These are phyloP conservation scores for Diaporthe sp. DNA, from an alignment of 2,329 filamentous ascomycete genomes.

Conservation along the genomic window DNA sequence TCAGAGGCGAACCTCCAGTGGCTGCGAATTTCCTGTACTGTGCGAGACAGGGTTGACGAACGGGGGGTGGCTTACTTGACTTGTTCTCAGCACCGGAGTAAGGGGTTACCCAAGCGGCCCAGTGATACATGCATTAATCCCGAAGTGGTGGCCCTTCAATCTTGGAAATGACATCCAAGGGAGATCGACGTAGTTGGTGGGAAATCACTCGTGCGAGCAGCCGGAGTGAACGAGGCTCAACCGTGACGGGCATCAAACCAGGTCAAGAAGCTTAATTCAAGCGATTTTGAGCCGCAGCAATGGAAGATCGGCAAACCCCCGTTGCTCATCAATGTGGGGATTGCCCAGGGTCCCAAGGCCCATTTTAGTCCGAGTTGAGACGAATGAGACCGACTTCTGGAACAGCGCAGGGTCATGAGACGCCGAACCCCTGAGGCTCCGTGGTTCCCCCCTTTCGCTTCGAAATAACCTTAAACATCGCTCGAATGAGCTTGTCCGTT, in stretches of 20 bases:
- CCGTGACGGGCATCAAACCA: conserved; percentile 14
- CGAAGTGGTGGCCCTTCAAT: neutral
- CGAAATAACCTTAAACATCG: conserved; percentile 23
- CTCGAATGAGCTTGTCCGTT: conserved; percentile 8
- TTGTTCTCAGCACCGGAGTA: neutral
- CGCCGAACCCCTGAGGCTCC: conserved; percentile 9
- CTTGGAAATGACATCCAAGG: neutral
- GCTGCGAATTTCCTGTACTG: neutral
- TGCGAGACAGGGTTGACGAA: neutral
- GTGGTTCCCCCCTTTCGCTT: neutral
- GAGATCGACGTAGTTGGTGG: conserved; percentile 14
- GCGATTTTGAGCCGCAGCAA: conserved; percentile 7
- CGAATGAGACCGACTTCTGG: conserved; percentile 15
- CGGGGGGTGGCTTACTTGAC: neutral
- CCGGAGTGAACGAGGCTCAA: neutral
- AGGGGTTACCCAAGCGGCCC: no score
- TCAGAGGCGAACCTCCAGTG: neutral
- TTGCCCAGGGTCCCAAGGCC: neutral
- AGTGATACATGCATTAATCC: neutral
- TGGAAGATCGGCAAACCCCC: conserved; percentile 11
- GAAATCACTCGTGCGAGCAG: neutral
- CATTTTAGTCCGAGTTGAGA: conserved; percentile 2
- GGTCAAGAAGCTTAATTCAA: conserved; percentile 3
- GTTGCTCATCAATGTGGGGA: conserved; percentile 5
- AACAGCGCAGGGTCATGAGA: conserved; percentile 16